A percentile compares a stretch with the other conserved stretches of the same genome.
Evolutionary conservation across 2,329 filamentous ascomycete species (phyloP).

Genomic region (Trichothecium roseum): DNA sequence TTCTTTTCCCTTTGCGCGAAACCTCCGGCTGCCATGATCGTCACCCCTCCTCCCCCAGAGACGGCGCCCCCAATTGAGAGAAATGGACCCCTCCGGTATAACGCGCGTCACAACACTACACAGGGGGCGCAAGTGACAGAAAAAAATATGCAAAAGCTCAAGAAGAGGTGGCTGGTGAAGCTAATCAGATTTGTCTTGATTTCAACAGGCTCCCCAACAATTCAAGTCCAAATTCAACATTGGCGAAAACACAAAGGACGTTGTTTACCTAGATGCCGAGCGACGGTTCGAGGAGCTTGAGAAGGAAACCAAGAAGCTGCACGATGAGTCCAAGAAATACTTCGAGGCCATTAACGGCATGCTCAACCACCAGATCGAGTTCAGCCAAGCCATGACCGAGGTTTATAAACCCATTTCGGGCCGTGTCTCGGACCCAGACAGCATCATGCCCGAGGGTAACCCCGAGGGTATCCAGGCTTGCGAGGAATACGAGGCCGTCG

Average conservation of each 20-base stretch:
- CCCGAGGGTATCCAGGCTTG: constrained; percentile 88
- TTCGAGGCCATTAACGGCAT: constrained; percentile 97
- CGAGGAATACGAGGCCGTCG: constrained; percentile 89
- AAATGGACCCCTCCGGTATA: neutral
- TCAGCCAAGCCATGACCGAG: constrained; percentile 90
- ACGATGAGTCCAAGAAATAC: constrained; percentile 96
- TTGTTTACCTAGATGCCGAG: constrained; percentile 90
- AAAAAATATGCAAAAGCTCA: too few relatives aligned
- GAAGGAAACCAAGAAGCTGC: constrained; percentile 88
- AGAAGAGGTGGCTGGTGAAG: neutral
- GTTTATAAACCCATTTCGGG: constrained; percentile 98
- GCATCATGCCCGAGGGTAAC: constrained; percentile 72
- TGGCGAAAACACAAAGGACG: constrained; percentile 89
- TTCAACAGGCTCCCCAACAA: constrained; percentile 69
- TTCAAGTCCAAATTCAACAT: constrained; percentile 91
- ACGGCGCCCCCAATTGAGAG: too few relatives aligned
- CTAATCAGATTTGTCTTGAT: neutral
- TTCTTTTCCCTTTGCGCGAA: constrained; percentile 1
- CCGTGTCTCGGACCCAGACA: constrained; percentile 84
- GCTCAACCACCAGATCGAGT: constrained; percentile 95
- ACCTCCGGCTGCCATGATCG: constrained; percentile 5
- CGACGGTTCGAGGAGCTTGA: constrained; percentile 90
- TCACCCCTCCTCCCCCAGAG: neutral
- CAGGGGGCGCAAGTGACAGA: neutral
- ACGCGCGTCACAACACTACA: neutral